These are phyloP conservation scores for Spongispora temasekensis DNA, from an alignment of 1,284 basidiomycete species.

Conservation along the genomic window DNA sequence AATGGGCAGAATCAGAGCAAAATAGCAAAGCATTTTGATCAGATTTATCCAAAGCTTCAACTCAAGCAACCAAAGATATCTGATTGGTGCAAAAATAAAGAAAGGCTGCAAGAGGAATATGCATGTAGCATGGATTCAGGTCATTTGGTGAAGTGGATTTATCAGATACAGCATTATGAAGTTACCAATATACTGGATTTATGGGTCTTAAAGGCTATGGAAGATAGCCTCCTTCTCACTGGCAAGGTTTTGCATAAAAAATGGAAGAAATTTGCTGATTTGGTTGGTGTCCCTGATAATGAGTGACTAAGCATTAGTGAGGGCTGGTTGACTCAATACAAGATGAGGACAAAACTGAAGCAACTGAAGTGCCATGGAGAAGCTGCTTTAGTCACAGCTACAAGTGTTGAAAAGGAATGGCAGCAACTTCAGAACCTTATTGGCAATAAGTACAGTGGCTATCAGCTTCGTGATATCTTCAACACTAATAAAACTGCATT, in stretches of 20 bases:
- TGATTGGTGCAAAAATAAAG: too few relatives aligned
- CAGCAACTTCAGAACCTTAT: background rate
- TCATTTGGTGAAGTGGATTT: background rate
- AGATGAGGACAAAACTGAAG: background rate
- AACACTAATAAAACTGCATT: constrained; percentile 6
- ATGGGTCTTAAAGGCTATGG: background rate
- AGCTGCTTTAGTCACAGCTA: background rate
- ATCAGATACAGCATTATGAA: background rate
- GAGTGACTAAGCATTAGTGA: too few relatives aligned
- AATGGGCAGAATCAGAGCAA: too few relatives aligned
- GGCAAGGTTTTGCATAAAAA: too few relatives aligned
- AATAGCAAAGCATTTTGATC: too few relatives aligned
- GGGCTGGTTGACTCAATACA: too few relatives aligned
- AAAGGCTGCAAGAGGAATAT: too few relatives aligned
- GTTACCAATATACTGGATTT: background rate
- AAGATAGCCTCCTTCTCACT: background rate
- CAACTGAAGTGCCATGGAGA: background rate
- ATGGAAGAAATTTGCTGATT: too few relatives aligned
- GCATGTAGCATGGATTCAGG: too few relatives aligned
- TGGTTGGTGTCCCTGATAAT: too few relatives aligned
- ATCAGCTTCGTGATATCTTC: constrained; percentile 8
- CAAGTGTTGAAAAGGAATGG: background rate
- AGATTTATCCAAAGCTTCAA: too few relatives aligned
- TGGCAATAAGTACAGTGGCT: background rate
- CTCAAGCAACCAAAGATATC: too few relatives aligned